Conservation (phyloP, 805 yeast genomes). For the Danielia reshetovae region DNA sequence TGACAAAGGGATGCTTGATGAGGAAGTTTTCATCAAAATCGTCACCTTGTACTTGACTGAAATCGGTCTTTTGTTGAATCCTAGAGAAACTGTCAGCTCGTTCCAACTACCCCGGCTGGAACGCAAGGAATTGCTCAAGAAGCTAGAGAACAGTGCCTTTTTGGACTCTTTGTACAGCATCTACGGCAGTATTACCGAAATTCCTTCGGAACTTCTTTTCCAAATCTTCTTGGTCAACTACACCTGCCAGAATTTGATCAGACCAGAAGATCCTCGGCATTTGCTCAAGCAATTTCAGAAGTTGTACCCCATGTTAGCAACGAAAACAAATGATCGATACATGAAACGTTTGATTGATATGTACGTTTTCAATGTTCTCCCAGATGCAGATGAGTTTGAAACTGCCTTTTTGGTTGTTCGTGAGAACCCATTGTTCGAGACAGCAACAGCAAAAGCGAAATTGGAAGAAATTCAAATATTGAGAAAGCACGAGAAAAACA, state of each 20-base stretch:
- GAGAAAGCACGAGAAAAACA: conserved; percentile 4
- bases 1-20: conserved; percentile 21
- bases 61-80: conserved; percentile 23
- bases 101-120: conserved; percentile 8
- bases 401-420: conserved; percentile 26
- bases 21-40: conserved; percentile 30
- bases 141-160: conserved; percentile 17
- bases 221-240: conserved; percentile 28
- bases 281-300: conserved; percentile 10
- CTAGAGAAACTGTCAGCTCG: conserved; percentile 3
- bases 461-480: conserved; percentile 12
- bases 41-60: conserved; percentile 34
- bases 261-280: conserved; percentile 6
- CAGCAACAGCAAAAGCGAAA: conserved; percentile 8
- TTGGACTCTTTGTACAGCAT: conserved; percentile 14
- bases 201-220: conserved; percentile 33
- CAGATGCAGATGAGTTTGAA: conserved; percentile 23
- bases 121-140: conserved; percentile 7
- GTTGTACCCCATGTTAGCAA: conserved; percentile 10
- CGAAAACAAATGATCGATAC: conserved; percentile 11
- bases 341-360: conserved; percentile 26
- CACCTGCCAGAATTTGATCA: conserved; percentile 21
- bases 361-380: conserved; percentile 33
- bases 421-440: conserved; percentile 16
- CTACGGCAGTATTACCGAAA: conserved; percentile 18